Conservation (phyloP, 805 yeast genomes). For the Cyberlindnera sargentensis region DNA sequence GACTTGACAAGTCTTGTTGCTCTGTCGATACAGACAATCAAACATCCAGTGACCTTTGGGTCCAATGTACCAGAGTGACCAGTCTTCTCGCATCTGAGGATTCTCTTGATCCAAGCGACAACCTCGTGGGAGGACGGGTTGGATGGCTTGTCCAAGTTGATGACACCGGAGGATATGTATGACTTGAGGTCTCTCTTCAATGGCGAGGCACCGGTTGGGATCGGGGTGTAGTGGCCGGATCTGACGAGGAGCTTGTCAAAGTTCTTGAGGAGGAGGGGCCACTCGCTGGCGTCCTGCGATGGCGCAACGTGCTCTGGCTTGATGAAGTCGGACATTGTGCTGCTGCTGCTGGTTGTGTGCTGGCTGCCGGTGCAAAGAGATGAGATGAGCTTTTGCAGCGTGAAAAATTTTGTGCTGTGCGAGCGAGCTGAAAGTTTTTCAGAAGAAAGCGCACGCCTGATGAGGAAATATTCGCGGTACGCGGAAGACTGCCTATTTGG, state of each 20-base stretch:
- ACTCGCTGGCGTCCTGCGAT: conserved; percentile 79
- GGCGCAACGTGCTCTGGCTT: conserved; percentile 82
- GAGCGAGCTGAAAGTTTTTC: neutral
- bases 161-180: conserved; percentile 90
- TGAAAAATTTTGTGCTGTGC: conserved; percentile 12
- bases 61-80: conserved; percentile 99
- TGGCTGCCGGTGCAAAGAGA: neutral
- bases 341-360: neutral
- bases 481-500: no score
- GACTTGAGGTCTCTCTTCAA: conserved; percentile 87
- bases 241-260: conserved; percentile 91
- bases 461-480: no score
- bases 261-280: conserved; percentile 93
- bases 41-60: conserved; percentile 98
- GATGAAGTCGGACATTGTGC: conserved; percentile 59
- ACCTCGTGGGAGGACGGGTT: conserved; percentile 99
- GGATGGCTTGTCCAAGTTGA: conserved; percentile 95
- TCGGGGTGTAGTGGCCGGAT: conserved; percentile 96
- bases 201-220: conserved; percentile 93
- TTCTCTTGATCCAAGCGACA: conserved; percentile 98
- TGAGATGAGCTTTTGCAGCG: conserved; percentile 10
- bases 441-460: no score
- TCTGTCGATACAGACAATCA: conserved; percentile 95
- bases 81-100: conserved; percentile 91
- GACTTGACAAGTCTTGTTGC: conserved; percentile 97